Base-by-base conservation (phyloP, 2,329 filamentous ascomycete species). In the Beauveria bassiana region DNA sequence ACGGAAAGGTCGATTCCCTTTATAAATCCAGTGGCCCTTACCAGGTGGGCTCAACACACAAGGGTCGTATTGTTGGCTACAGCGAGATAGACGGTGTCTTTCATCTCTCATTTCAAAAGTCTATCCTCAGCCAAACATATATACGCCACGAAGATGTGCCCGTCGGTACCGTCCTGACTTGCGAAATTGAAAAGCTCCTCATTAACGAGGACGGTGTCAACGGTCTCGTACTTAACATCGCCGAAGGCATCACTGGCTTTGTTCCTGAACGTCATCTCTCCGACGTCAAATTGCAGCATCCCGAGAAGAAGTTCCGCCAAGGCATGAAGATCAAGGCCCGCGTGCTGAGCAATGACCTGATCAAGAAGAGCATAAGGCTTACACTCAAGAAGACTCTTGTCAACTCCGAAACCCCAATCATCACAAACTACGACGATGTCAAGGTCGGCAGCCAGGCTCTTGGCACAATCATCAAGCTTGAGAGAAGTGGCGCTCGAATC, bases 351-450 rank as follows among this genome's bases (percentile, higher is more conserved):
- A 88, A 86, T 18, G 86, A 97, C 68, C 75, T 85, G 2, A 81
- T 84, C 56, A 93, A 88, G 75, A 86, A 87, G 62, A 88, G 92
- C 70, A 82, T 98, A 66, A 88, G 90, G 38, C 81, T 99, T 65
- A 98, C 95, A 0, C 74, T 99, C 67, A 99, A 98, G 80, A 99
- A 98, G 78, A 90, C 90, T 1, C 79, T 99, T 20, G 85, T 99
- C 66, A 96, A 97, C 74, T 95, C 91, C 0, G 93, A 97, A 61
- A 83, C 86, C 0, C 79, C 86, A n/a, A 82, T 90, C 10, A 89
- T 96, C 80, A 86, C 88, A 66, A 84, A 86, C 16, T 96, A 92
- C 69, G 81, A 86, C n/a, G 83, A 88, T 51, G 85, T 96, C 24
- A 77, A 81, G 14, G 81, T 89, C 59, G 92, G 91, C 12, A 84